Percentiles rank a stretch among this genome's conserved stretches.
phyloP scores from a whole-genome alignment of 179 eudicot species.

The Sideroxylon spinosum region DNA sequence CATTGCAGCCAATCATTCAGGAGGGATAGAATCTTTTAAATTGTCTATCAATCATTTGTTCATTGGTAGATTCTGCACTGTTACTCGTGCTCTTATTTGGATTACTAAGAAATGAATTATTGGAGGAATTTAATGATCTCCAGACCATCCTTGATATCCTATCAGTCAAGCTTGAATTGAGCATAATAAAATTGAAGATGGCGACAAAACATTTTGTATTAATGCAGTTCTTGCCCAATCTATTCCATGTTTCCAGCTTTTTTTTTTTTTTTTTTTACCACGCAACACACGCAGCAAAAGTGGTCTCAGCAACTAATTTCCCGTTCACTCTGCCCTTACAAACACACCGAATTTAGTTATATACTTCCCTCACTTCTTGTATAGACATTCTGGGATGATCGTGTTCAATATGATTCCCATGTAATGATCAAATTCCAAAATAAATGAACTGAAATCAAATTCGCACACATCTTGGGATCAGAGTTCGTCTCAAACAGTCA shows the following conservation, averaged over 20 bases:
- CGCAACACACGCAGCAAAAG: neutral
- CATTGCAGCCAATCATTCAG: too few relatives aligned
- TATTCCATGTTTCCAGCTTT: neutral
- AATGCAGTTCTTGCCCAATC: too few relatives aligned
- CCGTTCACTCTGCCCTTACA: neutral
- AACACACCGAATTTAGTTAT: neutral
- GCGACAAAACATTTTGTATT: too few relatives aligned
- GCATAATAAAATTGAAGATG: too few relatives aligned
- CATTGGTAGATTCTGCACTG: neutral
- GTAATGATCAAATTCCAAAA: too few relatives aligned
- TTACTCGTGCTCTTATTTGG: neutral
- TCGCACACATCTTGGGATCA: too few relatives aligned
- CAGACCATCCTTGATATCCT: too few relatives aligned
- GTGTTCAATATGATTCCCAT: too few relatives aligned
- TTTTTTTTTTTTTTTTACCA: neutral
- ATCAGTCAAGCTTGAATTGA: too few relatives aligned
- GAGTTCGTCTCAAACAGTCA: too few relatives aligned
- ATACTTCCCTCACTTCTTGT: neutral
- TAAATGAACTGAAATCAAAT: too few relatives aligned
- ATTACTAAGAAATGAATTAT: neutral
- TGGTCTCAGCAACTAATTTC: neutral
- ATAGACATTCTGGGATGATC: neutral
- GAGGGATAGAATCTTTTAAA: neutral
- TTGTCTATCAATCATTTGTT: neutral
- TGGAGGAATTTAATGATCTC: too few relatives aligned